Conservation (phyloP, 139 green algal genomes). For the Picochlorum costavermella region DNA sequence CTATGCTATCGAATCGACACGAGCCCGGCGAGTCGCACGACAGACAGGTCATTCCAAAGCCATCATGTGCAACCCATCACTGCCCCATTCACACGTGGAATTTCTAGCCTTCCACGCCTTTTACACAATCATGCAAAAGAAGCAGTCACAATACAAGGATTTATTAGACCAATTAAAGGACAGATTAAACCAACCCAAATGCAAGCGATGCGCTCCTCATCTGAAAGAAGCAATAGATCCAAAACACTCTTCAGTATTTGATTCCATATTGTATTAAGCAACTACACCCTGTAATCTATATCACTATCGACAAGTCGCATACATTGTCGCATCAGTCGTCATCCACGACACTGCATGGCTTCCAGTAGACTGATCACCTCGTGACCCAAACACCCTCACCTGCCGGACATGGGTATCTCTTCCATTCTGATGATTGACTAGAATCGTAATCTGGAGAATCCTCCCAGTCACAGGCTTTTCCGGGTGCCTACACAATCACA, state of each 20-base stretch:
- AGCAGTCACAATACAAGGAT: conserved; percentile 31
- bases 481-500: neutral
- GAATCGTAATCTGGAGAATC: conserved; percentile 52
- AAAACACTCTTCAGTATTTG: conserved; percentile 33
- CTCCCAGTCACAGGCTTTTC: conserved; percentile 22
- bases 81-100: conserved; percentile 18
- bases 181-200: conserved; percentile 22
- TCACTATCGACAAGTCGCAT: conserved; percentile 4
- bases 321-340: conserved; percentile 10
- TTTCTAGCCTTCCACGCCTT: conserved; percentile 60
- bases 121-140: conserved; percentile 40
- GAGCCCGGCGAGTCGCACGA: conserved; percentile 10
- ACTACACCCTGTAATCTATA: neutral
- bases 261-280: conserved; percentile 42
- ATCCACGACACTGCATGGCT: conserved; percentile 24
- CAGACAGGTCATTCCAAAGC: neutral
- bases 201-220: conserved; percentile 18
- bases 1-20: conserved; percentile 11
- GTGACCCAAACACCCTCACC: conserved; percentile 42
- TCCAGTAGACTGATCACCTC: conserved; percentile 14
- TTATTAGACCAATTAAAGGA: conserved; percentile 33
- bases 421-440: conserved; percentile 96
- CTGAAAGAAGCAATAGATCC: conserved; percentile 37
- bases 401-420: conserved; percentile 91
- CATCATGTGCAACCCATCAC: conserved; percentile 5